These are phyloP conservation scores for Clitopilus passeckerianus DNA, from an alignment of 768 basidiomycete species.

Conservation along the genomic window DNA sequence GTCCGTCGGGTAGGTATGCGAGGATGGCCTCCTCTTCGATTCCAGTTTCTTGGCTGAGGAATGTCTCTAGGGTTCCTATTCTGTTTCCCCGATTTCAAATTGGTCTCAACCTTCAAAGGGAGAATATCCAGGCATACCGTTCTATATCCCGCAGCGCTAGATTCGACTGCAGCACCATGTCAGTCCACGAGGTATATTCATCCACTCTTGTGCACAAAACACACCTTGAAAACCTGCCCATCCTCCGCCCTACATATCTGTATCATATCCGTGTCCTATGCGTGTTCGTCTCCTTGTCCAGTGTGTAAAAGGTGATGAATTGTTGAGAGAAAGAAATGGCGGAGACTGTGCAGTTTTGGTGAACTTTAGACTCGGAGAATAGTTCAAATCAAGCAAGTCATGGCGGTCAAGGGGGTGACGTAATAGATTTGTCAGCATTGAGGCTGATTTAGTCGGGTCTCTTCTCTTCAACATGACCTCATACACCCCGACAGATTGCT, in stretches of 20 bases:
- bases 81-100: constrained; percentile 29
- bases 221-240: constrained; percentile 56
- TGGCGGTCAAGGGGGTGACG: background rate
- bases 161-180: constrained; percentile 39
- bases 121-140: constrained; percentile 37
- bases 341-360: background rate
- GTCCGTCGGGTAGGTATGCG: constrained; percentile 78
- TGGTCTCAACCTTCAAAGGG: background rate
- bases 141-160: constrained; percentile 74
- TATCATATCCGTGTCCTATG: constrained; percentile 37
- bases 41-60: constrained; percentile 68
- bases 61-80: constrained; percentile 61
- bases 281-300: too few relatives aligned
- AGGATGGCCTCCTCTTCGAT: constrained; percentile 65
- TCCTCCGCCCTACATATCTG: constrained; percentile 64
- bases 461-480: too few relatives aligned
- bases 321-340: background rate
- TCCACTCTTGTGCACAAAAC: background rate
- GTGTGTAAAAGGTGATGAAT: too few relatives aligned
- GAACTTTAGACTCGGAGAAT: background rate
- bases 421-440: background rate
- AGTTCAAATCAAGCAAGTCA: background rate
- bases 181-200: background rate
- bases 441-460: too few relatives aligned
- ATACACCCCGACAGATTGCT: too few relatives aligned